Evolutionary conservation across 2,329 filamentous ascomycete genomes (phyloP), one percentile per base, ranked within the genome.

Genomic region (Raffaelea albimanens): DNA sequence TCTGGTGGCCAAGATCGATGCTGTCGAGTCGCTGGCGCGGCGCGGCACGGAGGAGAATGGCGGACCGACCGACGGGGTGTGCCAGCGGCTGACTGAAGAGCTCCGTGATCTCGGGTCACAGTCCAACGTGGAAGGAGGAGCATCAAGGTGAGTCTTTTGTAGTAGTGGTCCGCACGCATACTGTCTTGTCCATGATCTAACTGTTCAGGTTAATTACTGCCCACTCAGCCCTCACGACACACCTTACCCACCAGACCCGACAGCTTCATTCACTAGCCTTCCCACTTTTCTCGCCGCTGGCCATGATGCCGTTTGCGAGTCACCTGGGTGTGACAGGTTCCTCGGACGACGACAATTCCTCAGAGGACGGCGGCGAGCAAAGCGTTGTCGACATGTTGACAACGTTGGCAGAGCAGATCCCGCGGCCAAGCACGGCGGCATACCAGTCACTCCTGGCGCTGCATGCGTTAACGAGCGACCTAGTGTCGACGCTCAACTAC

Each of bases 401-500:
- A 9, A 71, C 75, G 10, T 74, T 89, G 10, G 73, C 79, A 10
- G 76, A 83, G 50, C 71, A 75, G 51, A 81, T 90, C 68, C 84
- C 86, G 4, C 73, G 75, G 14, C 77, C 78, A 4, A 74, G 76
- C 38, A 76, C 83, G 52, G 59, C 75, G 14, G 79, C 80, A 1
- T 75, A 85, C 55, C 73, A 75, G 55, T 86, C 85, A 10, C 68
- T 90, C 41, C 74, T 80, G 49, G 75, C 78, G 20, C 73, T 91
- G 45, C 82, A 87, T 60, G 72, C 77, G 7, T 72, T 87, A 53
- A 90, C 85, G 0, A 71, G 78, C 22, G 85, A 89, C 52, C 69
- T 91, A 23, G 78, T 91, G 9, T 78, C 87, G 58, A 87, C 87
- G 7, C 76, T 98, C 42, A 88, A 87, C 56, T 85, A 88, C 55